Percentiles rank a stretch among this genome's conserved stretches.
phyloP scores from a whole-genome alignment of 2,329 filamentous ascomycete genomes.

The Cytospora chrysosperma region DNA sequence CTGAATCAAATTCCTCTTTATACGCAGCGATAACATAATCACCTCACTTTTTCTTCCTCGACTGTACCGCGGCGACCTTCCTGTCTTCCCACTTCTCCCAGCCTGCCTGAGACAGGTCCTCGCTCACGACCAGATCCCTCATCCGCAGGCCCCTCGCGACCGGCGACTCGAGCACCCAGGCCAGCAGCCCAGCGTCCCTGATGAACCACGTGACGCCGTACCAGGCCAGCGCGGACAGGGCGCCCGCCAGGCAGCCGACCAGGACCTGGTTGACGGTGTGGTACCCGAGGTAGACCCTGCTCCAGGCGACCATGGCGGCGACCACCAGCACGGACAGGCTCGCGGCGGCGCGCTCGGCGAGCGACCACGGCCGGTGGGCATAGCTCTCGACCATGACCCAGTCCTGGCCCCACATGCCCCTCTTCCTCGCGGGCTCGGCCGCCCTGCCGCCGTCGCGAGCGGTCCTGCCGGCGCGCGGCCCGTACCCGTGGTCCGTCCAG shows the following conservation, averaged over 20 bases:
- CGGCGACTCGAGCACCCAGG: slow-evolving; percentile 68
- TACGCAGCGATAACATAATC: too few species aligned
- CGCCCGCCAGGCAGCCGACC: slow-evolving; percentile 72
- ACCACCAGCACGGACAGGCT: slow-evolving; percentile 57
- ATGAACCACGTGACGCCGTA: slow-evolving; percentile 69
- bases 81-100: slow-evolving; percentile 85
- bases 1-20: neutral
- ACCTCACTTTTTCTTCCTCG: slow-evolving; percentile 36
- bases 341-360: slow-evolving; percentile 57
- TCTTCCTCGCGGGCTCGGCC: neutral
- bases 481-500: slow-evolving; percentile 27
- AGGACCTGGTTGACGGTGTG: slow-evolving; percentile 86
- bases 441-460: slow-evolving; percentile 7
- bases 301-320: slow-evolving; percentile 72
- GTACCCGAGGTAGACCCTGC: slow-evolving; percentile 87
- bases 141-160: slow-evolving; percentile 67
- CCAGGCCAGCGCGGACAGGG: slow-evolving; percentile 72
- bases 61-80: slow-evolving; percentile 34
- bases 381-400: slow-evolving; percentile 31
- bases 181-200: slow-evolving; percentile 66
- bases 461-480: neutral
- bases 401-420: slow-evolving; percentile 18
- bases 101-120: slow-evolving; percentile 86
- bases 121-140: slow-evolving; percentile 80
- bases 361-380: slow-evolving; percentile 56